Conservation (phyloP, 2,329 filamentous ascomycete genomes). For the Colletotrichum simmondsii region DNA sequence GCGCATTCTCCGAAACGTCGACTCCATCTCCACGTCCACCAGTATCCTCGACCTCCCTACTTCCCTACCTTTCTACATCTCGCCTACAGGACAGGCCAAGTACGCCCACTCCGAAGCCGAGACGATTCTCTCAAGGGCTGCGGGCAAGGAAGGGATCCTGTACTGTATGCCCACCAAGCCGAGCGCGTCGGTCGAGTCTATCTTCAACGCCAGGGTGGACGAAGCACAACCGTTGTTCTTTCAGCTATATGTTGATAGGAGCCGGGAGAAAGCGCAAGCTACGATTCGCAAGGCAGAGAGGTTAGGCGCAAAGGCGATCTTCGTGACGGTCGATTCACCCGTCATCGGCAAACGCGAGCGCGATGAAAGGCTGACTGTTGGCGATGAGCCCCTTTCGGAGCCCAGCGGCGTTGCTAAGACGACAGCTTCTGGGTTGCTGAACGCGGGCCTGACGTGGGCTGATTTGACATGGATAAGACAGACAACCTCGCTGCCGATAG, state of each 20-base stretch:
- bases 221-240: conserved; percentile 56
- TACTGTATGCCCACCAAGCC: conserved; percentile 33
- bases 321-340: conserved; percentile 69
- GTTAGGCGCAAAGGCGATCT: conserved; percentile 61
- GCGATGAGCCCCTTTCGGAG: conserved; percentile 53
- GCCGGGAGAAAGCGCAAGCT: conserved; percentile 59
- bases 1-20: conserved; percentile 80
- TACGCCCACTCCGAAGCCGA: conserved; percentile 73
- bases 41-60: conserved; percentile 64
- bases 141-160: conserved; percentile 20
- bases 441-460: conserved; percentile 68
- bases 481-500: conserved; percentile 61
- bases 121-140: conserved; percentile 22
- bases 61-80: conserved; percentile 69
- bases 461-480: conserved; percentile 72
- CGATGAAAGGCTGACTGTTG: conserved; percentile 56
- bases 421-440: conserved; percentile 67
- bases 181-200: conserved; percentile 2
- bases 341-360: conserved; percentile 65
- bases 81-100: conserved; percentile 72
- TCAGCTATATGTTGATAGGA: conserved; percentile 70
- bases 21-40: conserved; percentile 69
- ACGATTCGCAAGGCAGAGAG: conserved; percentile 58
- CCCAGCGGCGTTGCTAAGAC: conserved; percentile 56
- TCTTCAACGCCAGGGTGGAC: background rate